These are phyloP conservation scores for Cryptococcus sp. DNA, from an alignment of 1,284 basidiomycete genomes.

Conservation along the genomic window DNA sequence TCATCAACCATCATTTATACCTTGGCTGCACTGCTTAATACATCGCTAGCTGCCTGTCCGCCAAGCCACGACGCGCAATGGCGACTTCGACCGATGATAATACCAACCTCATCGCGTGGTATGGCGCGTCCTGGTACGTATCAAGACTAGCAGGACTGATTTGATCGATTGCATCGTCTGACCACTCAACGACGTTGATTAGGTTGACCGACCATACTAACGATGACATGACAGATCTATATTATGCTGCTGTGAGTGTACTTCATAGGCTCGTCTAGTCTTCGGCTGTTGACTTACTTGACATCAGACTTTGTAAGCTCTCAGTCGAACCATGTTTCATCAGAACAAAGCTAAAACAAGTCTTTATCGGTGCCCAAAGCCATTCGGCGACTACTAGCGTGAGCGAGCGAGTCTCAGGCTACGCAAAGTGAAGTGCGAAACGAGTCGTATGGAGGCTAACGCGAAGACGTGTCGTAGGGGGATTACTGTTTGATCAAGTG, in stretches of 20 bases:
- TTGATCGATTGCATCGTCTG: background rate
- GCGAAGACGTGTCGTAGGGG: slow-evolving; percentile 19
- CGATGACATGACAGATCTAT: background rate
- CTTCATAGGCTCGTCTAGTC: background rate
- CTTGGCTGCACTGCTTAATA: too few species aligned
- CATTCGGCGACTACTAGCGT: slow-evolving; percentile 25
- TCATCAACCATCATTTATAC: too few species aligned
- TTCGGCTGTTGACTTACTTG: background rate
- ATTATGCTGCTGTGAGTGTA: slow-evolving; percentile 23
- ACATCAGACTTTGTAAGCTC: slow-evolving; percentile 21
- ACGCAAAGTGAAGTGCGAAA: background rate
- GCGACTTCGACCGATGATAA: slow-evolving; percentile 30
- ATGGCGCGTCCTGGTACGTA: slow-evolving; percentile 30
- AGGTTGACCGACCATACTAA: slow-evolving; percentile 24
- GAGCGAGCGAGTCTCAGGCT: slow-evolving; percentile 1
- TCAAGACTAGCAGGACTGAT: background rate
- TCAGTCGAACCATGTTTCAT: too few species aligned
- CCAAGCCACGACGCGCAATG: slow-evolving; percentile 12
- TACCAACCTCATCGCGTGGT: slow-evolving; percentile 23
- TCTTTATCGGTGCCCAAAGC: slow-evolving; percentile 7
- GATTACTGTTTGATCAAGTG: slow-evolving; percentile 34
- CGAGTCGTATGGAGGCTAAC: background rate
- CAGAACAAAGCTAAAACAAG: background rate
- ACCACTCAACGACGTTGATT: background rate
- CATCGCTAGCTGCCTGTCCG: too few species aligned